Evolutionary conservation across 208 protist species (phyloP), one percentile per base, ranked within the genome.

Genomic region (Trypanosoma mega): DNA sequence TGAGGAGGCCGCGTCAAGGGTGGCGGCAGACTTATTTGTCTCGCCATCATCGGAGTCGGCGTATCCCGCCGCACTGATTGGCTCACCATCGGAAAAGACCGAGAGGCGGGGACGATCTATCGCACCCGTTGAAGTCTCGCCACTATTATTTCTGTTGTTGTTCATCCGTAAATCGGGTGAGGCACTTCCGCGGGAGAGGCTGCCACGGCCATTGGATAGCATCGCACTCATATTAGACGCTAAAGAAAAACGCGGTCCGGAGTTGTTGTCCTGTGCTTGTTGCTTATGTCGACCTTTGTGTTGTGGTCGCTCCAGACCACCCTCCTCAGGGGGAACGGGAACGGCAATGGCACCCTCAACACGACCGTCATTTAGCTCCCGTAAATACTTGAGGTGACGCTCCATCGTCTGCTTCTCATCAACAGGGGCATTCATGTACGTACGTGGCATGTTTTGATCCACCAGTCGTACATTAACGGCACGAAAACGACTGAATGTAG

Each of bases 391-490:
- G 24, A 90, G 24, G 48, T 94, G 87, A 2, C 56, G 60, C 61
- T 79, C 66, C 55, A 85, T 76, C 23, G 62, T 52, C 20, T 64
- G 49, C 4, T 37, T 50, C 57, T 64, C 53, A 53, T 72, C 72
- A 12, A 47, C 54, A 24, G 77, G 50, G 14, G 64, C 63, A 41
- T 41, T 48, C 12, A 16, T 55, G 68, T 96, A 96, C 0, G 63
- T 74, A 11, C 72, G 77, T 8, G 68, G 49, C 50, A 96, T 56
- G 44, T 92, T 87, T 51, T 76, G 77, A 52, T 90, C 80, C 14
- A 78, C 54, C 27, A 96, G 73, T 1, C 85, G 84, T 8, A 92
- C 78, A 64, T 90, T 91, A 26, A 75, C 68, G 11, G 73, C 59
- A 43, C 56, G 44, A 53, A 76, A 80, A 14, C 89, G 85, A 60